A percentile compares a stretch with the other conserved stretches of the same genome.
phyloP scores from a whole-genome alignment of 1,284 basidiomycete genomes.

The Tilletia indica region DNA sequence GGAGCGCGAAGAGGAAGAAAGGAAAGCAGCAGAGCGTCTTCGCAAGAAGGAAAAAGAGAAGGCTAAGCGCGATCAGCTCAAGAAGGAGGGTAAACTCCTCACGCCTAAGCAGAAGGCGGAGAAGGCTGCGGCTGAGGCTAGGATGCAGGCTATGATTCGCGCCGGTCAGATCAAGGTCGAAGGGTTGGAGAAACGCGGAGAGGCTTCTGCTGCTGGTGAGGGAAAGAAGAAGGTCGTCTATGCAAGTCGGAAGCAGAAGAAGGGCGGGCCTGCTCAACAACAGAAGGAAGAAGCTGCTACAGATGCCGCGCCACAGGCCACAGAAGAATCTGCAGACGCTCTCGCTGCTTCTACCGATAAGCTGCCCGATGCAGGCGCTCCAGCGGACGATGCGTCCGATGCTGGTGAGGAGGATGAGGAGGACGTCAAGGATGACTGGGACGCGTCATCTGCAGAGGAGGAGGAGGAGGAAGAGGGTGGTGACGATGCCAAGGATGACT shows the following conservation, averaged over 20 bases:
- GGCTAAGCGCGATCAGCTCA: slow-evolving; percentile 52
- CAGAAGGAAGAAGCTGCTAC: slow-evolving; percentile 18
- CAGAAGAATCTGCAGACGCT: slow-evolving; percentile 18
- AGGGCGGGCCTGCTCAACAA: slow-evolving; percentile 60
- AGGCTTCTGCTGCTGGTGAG: slow-evolving; percentile 55
- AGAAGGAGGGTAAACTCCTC: slow-evolving; percentile 54
- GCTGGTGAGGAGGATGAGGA: slow-evolving; percentile 38
- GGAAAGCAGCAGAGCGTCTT: slow-evolving; percentile 49
- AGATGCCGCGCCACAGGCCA: slow-evolving; percentile 15
- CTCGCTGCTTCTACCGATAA: slow-evolving; percentile 29
- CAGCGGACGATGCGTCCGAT: background rate
- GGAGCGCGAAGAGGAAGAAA: slow-evolving; percentile 51
- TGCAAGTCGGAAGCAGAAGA: slow-evolving; percentile 79
- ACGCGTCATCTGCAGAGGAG: slow-evolving; percentile 55
- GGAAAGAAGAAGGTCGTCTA: slow-evolving; percentile 68
- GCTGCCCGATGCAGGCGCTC: slow-evolving; percentile 34
- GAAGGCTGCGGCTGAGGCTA: slow-evolving; percentile 81
- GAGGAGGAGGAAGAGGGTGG: slow-evolving; percentile 47
- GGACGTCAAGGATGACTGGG: slow-evolving; percentile 57
- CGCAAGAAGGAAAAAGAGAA: slow-evolving; percentile 54
- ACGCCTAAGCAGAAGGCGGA: slow-evolving; percentile 86
- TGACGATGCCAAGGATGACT: slow-evolving; percentile 71
- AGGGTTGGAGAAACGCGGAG: slow-evolving; percentile 66
- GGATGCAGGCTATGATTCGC: slow-evolving; percentile 83
- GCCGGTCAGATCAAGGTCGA: slow-evolving; percentile 82